Conservation (phyloP, 257 asterid genomes). For the Salvia rosmarinus region DNA sequence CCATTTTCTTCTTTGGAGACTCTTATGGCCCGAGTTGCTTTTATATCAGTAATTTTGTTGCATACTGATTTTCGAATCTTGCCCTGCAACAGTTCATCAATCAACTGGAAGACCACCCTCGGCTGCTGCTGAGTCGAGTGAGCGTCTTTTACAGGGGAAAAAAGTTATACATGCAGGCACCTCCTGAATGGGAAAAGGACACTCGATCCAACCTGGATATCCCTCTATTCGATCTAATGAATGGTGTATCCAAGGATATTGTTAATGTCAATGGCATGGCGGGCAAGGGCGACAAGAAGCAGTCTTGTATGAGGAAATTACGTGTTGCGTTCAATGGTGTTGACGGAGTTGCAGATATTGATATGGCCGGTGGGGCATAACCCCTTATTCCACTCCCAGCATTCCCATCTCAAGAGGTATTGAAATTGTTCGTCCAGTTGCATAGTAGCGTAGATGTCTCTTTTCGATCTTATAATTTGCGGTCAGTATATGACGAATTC, state of each 20-base stretch:
- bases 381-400: constrained; percentile 1
- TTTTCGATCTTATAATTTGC: constrained; percentile 15
- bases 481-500: constrained; percentile 18
- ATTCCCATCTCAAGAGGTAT: constrained; percentile 20
- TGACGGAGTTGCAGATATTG: constrained; percentile 66
- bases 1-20: constrained; percentile 21
- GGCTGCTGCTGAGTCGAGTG: constrained; percentile 68
- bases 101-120: constrained; percentile 81
- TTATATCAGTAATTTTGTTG: neutral
- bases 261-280: constrained; percentile 79
- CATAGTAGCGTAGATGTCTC: constrained; percentile 13
- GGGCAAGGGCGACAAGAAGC: constrained; percentile 81
- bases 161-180: constrained; percentile 94
- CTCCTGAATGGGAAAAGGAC: constrained; percentile 89
- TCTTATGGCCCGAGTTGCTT: neutral
- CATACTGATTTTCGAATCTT: constrained; percentile 21
- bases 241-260: constrained; percentile 54
- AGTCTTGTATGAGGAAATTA: constrained; percentile 79
- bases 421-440: constrained; percentile 19
- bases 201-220: constrained; percentile 79
- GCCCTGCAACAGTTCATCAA: constrained; percentile 72
- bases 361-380: constrained; percentile 86
- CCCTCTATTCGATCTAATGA: constrained; percentile 77
- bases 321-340: constrained; percentile 72
- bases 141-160: constrained; percentile 78